phyloP scores from a whole-genome alignment of 2,329 filamentous ascomycete genomes.

The Aspergillus calidoustus region DNA sequence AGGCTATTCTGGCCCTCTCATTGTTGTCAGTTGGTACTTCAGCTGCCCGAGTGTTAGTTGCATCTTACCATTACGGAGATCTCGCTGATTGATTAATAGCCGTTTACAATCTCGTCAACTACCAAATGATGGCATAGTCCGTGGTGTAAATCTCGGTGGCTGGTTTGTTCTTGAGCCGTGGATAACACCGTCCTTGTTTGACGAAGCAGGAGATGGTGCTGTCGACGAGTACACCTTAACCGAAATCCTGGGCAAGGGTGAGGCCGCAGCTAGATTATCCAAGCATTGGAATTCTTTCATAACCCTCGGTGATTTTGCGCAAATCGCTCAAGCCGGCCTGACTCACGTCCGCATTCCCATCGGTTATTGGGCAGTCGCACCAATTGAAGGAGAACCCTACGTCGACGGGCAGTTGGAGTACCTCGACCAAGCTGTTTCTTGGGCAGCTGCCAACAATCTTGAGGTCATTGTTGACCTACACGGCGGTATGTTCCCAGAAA shows the following conservation, averaged over 20 bases:
- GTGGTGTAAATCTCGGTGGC: conserved; percentile 68
- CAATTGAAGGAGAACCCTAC: conserved; percentile 61
- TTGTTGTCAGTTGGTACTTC: conserved; percentile 29
- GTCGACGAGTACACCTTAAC: conserved; percentile 64
- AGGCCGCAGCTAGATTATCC: conserved; percentile 53
- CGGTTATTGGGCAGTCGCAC: conserved; percentile 67
- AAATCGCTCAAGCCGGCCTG: conserved; percentile 61
- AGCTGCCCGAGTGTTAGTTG: conserved; percentile 35
- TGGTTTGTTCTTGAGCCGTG: conserved; percentile 69
- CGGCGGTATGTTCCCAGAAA: conserved; percentile 55
- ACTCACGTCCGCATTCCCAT: conserved; percentile 70
- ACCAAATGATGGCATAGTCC: conserved; percentile 57
- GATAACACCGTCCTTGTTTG: conserved; percentile 67
- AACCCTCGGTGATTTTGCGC: conserved; percentile 52
- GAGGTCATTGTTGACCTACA: conserved; percentile 72
- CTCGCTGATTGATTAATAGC: conserved; percentile 25
- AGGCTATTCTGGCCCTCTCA: conserved; percentile 34
- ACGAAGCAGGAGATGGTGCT: conserved; percentile 52
- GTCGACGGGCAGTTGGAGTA: conserved; percentile 64
- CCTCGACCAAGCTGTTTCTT: conserved; percentile 61
- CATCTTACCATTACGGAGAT: background rate
- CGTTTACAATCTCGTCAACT: conserved; percentile 34
- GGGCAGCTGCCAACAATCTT: conserved; percentile 62
- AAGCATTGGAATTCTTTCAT: conserved; percentile 63
- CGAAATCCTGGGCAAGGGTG: conserved; percentile 54